These are phyloP conservation scores for Mycena alexandri DNA, from an alignment of 768 basidiomycete species.

Conservation along the genomic window DNA sequence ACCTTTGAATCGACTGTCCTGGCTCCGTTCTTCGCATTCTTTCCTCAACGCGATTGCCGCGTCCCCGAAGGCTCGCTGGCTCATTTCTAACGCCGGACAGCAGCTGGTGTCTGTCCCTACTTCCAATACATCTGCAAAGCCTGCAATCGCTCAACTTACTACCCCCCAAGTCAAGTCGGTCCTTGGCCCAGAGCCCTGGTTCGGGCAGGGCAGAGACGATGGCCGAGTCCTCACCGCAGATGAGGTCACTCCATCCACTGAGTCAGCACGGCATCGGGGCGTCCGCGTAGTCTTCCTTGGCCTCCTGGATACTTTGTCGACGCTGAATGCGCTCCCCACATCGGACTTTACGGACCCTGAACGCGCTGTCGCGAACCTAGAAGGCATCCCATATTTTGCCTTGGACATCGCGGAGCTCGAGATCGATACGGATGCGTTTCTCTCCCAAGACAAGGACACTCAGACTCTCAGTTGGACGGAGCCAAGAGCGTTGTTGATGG, in stretches of 20 bases:
- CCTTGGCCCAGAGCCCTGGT: conserved; percentile 76
- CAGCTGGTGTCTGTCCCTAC: conserved; percentile 66
- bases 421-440: conserved; percentile 51
- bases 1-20: conserved; percentile 84
- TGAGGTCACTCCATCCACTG: conserved; percentile 52
- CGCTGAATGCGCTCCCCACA: conserved; percentile 68
- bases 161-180: conserved; percentile 73
- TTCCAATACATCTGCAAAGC: conserved; percentile 46
- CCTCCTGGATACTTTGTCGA: conserved; percentile 56
- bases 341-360: conserved; percentile 73
- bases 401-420: conserved; percentile 74
- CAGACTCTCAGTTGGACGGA: conserved; percentile 71
- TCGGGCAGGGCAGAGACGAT: conserved; percentile 73
- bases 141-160: conserved; percentile 63
- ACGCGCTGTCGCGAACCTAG: conserved; percentile 66
- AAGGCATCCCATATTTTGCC: conserved; percentile 90
- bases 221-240: conserved; percentile 51
- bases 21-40: conserved; percentile 79
- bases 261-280: conserved; percentile 72
- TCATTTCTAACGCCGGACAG: conserved; percentile 81
- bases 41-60: conserved; percentile 81
- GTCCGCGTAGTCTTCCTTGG: conserved; percentile 84
- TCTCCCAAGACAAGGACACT: conserved; percentile 57
- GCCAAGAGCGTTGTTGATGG: conserved; percentile 67
- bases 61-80: conserved; percentile 76